A percentile compares a stretch with the other conserved stretches of the same genome.
Evolutionary conservation across 2,329 filamentous ascomycete species (phyloP).

Genomic region (Monilinia vaccinii-corymbosi): DNA sequence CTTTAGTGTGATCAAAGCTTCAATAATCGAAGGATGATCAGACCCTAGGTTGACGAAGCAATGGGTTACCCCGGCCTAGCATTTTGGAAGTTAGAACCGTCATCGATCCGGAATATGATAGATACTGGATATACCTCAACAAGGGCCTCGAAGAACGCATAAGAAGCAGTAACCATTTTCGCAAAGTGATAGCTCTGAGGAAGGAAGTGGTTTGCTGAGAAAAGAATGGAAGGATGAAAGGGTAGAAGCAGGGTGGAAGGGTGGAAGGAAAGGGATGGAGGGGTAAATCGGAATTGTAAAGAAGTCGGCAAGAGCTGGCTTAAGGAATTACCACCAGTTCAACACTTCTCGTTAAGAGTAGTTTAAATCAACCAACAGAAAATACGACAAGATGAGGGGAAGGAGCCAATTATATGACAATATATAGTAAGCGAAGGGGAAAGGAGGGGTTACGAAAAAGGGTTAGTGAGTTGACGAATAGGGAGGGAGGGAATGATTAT

Average conservation of each 20-base stretch:
- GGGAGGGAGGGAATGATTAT: constrained; percentile 36
- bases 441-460: constrained; percentile 39
- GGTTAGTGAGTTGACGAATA: constrained; percentile 38
- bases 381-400: too few species aligned
- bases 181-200: not conserved
- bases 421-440: too few species aligned
- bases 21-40: constrained; percentile 60
- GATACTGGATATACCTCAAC: constrained; percentile 52
- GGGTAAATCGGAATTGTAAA: too few species aligned
- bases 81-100: not conserved
- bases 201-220: not conserved
- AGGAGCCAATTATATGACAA: constrained; percentile 42
- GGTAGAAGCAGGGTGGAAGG: not conserved
- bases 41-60: constrained; percentile 52
- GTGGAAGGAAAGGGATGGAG: too few species aligned
- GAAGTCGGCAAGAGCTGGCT: too few species aligned
- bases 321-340: too few species aligned
- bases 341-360: constrained; percentile 42
- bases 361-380: too few species aligned
- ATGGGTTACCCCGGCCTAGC: constrained; percentile 38
- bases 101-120: not conserved
- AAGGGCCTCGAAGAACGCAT: constrained; percentile 64
- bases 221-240: not conserved
- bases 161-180: constrained; percentile 27
- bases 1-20: constrained; percentile 64